Evolutionary conservation across 768 basidiomycete genomes (phyloP).

Genomic region (Boletus rufocinnamomeus): DNA sequence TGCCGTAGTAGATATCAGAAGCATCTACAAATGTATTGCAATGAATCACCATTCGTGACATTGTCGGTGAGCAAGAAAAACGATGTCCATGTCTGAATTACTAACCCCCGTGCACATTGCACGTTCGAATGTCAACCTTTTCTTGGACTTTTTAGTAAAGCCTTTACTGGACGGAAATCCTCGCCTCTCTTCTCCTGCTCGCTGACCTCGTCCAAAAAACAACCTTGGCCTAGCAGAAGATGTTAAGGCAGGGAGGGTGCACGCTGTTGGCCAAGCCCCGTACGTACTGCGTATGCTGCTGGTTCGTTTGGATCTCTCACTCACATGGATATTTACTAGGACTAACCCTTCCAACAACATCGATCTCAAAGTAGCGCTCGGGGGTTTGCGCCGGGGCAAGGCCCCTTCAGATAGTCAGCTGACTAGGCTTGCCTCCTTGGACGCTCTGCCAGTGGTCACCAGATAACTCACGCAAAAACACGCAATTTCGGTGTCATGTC

Average conservation of each 20-base stretch:
- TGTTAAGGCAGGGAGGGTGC: not conserved
- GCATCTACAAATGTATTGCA: constrained; percentile 25
- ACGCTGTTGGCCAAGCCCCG: too few species aligned
- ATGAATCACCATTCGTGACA: constrained; percentile 1
- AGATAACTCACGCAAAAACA: not conserved
- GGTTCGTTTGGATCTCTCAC: too few species aligned
- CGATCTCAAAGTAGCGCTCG: too few species aligned
- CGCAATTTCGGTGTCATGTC: constrained; percentile 1
- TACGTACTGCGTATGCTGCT: too few species aligned
- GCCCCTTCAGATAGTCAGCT: not conserved
- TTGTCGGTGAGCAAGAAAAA: not conserved
- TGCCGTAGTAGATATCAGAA: constrained; percentile 12
- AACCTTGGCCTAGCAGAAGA: not conserved
- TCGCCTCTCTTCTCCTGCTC: not conserved
- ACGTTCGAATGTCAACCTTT: not conserved
- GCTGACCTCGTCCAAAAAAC: not conserved
- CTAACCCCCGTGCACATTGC: too few species aligned
- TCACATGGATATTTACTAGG: too few species aligned
- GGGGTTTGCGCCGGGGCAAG: too few species aligned
- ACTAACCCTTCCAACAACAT: too few species aligned
- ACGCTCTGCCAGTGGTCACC: not conserved
- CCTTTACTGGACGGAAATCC: not conserved
- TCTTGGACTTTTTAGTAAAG: not conserved
- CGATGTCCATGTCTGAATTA: not conserved
- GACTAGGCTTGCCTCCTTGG: not conserved